These are phyloP conservation scores for Nothopassalora personata DNA, from an alignment of 2,329 filamentous ascomycete genomes.

Conservation along the genomic window DNA sequence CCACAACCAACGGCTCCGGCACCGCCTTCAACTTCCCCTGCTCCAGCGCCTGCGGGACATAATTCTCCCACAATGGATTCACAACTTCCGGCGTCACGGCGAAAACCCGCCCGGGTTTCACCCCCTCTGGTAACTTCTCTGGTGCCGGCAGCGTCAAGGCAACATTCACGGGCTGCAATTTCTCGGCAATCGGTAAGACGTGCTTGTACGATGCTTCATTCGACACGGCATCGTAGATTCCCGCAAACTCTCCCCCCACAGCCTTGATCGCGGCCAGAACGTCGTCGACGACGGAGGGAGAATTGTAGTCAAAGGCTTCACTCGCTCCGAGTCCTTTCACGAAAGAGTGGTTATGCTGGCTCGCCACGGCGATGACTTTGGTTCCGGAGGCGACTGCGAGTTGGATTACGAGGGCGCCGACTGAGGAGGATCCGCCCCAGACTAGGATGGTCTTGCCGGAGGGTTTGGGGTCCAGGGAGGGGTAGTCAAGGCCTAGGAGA, in stretches of 20 bases:
- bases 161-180: slow-evolving; percentile 24
- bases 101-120: slow-evolving; percentile 28
- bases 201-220: slow-evolving; percentile 20
- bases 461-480: slow-evolving; percentile 30
- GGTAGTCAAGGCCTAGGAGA: slow-evolving; percentile 37
- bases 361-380: slow-evolving; percentile 32
- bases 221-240: slow-evolving; percentile 39
- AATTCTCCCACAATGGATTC: slow-evolving; percentile 27
- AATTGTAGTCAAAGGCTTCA: slow-evolving; percentile 33
- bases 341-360: slow-evolving; percentile 32
- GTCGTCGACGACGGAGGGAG: slow-evolving; percentile 32
- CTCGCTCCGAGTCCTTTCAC: slow-evolving; percentile 28
- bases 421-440: slow-evolving; percentile 36
- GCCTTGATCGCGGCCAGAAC: slow-evolving; percentile 36
- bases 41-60: slow-evolving; percentile 32
- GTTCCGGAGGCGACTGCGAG: slow-evolving; percentile 34
- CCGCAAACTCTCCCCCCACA: slow-evolving; percentile 37
- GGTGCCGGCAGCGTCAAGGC: slow-evolving; percentile 20
- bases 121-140: slow-evolving; percentile 21
- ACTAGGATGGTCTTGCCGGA: slow-evolving; percentile 37
- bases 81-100: slow-evolving; percentile 22
- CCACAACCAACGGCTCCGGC: slow-evolving; percentile 36
- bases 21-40: slow-evolving; percentile 30
- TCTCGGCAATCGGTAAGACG: slow-evolving; percentile 25
- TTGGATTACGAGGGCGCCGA: slow-evolving; percentile 33